These are phyloP conservation scores for Pisolithus microcarpus DNA, from an alignment of 768 basidiomycete genomes.

Conservation along the genomic window DNA sequence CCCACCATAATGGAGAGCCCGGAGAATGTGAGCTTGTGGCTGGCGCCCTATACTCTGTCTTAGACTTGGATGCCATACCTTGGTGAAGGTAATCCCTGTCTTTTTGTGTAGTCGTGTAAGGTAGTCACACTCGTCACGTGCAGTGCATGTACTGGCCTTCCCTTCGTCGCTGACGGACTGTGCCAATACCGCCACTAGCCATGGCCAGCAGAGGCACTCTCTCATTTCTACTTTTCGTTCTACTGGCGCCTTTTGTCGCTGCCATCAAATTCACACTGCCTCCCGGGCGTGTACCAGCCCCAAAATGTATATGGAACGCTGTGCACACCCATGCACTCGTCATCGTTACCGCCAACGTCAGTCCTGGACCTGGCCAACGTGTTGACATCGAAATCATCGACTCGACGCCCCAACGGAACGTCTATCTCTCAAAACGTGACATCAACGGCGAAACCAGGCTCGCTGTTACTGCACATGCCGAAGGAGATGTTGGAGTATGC, in stretches of 20 bases:
- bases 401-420: constrained; percentile 74
- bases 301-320: constrained; percentile 94
- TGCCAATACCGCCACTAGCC: not conserved
- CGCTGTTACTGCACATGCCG: constrained; percentile 88
- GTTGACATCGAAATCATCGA: constrained; percentile 94
- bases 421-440: constrained; percentile 83
- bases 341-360: constrained; percentile 93
- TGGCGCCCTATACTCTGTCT: too few relatives aligned
- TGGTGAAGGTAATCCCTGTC: too few relatives aligned
- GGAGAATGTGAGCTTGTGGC: too few relatives aligned
- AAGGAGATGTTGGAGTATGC: constrained; percentile 95
- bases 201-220: not conserved
- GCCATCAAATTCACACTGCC: constrained; percentile 85
- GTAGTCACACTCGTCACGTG: too few relatives aligned
- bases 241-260: constrained; percentile 23
- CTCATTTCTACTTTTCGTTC: constrained; percentile 16
- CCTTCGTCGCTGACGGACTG: too few relatives aligned
- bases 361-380: constrained; percentile 66
- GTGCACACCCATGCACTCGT: constrained; percentile 83
- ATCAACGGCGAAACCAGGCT: constrained; percentile 89
- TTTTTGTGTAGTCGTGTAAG: too few relatives aligned
- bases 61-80: too few relatives aligned
- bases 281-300: constrained; percentile 62
- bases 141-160: too few relatives aligned
- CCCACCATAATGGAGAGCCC: too few relatives aligned